Evolutionary conservation across 2,329 filamentous ascomycete species (phyloP), one percentile per base, ranked within the genome.

Genomic region (Fusarium acutatum): DNA sequence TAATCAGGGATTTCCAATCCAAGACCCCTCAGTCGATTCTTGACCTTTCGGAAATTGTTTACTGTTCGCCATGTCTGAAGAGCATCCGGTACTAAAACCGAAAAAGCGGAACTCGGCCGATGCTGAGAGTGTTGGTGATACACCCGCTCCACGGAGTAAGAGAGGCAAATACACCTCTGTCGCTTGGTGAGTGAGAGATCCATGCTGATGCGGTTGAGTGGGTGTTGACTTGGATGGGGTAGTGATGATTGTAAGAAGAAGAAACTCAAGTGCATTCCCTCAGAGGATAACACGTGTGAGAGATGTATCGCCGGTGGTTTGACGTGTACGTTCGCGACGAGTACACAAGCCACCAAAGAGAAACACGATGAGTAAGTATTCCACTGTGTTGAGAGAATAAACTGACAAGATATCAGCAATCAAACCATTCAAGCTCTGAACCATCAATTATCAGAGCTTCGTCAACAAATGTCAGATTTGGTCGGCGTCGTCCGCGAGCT

Each of bases 231-330:
- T 9, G 17, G n/a, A n/a, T n/a, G n/a, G n/a, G 9, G 15, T 37
- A 80, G 81, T 34, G 79, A 84, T 56, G 82, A 84, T 28, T 84
- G 83, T 69, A 84, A 84, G 64, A 82, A 81, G 43, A 73, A 81
- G 34, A 84, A 84, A 63, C 81, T 84, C 60, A 84, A 84, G 64
- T 84, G 83, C 69, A 75, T 82, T 41, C 78, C 78, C 4, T 65
- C 67, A 1, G 72, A 74, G 9, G 72, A 79, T 32, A 66, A 64
- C 2, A 70, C 60, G 26, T 83, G 82, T 46, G 77, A 81, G 65
- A 67, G 81, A 52, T 83, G 82, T 34, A 70, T 77, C 20, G 60
- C 71, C 13, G 73, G 76, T 49, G 79, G 79, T 1, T 59, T 78
- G 20, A 60, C 57, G 1, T 82, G 81, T 43, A 71, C 77, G 12